Evolutionary conservation across 768 basidiomycete species (phyloP).

Genomic region (Nevesoporus exiguus): DNA sequence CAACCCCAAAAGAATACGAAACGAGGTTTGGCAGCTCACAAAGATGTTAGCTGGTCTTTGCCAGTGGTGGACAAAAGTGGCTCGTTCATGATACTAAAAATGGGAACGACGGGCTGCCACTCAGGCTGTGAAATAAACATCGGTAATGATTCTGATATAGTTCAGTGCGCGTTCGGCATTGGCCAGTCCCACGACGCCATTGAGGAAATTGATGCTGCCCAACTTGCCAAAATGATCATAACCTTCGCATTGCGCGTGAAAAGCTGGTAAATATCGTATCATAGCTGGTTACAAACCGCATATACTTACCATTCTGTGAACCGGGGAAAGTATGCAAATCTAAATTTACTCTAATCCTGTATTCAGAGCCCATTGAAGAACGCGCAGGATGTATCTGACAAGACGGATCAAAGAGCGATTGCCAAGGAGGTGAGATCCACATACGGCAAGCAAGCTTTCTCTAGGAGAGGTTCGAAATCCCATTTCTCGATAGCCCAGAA

Average conservation of each 20-base stretch:
- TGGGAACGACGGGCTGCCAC: constrained; percentile 58
- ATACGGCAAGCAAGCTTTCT: constrained; percentile 70
- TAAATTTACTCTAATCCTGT: constrained; percentile 79
- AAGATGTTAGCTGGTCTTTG: constrained; percentile 47
- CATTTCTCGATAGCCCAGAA: constrained; percentile 86
- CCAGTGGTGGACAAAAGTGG: constrained; percentile 53
- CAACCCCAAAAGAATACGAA: background rate
- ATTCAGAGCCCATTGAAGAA: constrained; percentile 81
- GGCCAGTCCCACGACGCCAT: constrained; percentile 79
- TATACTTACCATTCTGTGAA: constrained; percentile 60
- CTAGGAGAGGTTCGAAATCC: constrained; percentile 73
- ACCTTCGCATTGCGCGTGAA: constrained; percentile 29
- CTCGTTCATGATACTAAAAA: constrained; percentile 68
- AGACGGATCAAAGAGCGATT: constrained; percentile 1
- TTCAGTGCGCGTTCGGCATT: constrained; percentile 79
- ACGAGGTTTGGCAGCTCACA: constrained; percentile 44
- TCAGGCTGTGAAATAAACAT: constrained; percentile 80
- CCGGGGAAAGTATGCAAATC: constrained; percentile 82
- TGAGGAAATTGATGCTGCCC: constrained; percentile 60
- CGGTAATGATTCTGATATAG: constrained; percentile 68
- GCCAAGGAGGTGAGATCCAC: constrained; percentile 16
- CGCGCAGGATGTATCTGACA: constrained; percentile 65
- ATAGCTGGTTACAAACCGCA: background rate
- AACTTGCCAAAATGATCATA: constrained; percentile 60
- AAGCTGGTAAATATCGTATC: background rate